Conservation (phyloP, 2,329 filamentous ascomycete species). For the Cryphonectria radicalis region DNA sequence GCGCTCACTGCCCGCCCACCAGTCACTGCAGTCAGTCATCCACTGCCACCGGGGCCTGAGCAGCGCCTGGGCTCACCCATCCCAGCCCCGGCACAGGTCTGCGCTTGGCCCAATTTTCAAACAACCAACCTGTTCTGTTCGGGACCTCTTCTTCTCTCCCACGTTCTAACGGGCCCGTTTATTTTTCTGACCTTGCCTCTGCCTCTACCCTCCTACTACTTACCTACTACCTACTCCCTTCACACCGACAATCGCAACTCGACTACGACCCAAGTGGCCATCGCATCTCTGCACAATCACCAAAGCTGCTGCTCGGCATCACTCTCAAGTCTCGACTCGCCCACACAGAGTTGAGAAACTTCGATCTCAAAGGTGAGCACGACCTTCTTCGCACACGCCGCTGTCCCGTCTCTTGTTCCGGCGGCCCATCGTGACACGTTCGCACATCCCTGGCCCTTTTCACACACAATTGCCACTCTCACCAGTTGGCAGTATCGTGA, state of each 20-base stretch:
- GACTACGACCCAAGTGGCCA: constrained; percentile 22
- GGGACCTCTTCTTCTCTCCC: background rate
- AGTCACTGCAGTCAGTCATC: background rate
- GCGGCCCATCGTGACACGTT: constrained; percentile 21
- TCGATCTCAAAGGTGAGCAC: constrained; percentile 24
- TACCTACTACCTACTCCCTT: constrained; percentile 26
- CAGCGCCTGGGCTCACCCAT: background rate
- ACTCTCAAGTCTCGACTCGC: constrained; percentile 23
- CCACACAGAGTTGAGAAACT: constrained; percentile 24
- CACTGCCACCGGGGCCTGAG: background rate
- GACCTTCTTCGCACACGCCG: constrained; percentile 8
- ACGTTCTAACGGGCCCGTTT: constrained; percentile 28
- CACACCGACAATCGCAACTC: constrained; percentile 30
- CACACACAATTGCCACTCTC: background rate
- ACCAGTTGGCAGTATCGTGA: background rate
- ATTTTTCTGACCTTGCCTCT: constrained; percentile 27
- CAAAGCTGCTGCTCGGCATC: constrained; percentile 14
- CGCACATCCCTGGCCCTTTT: constrained; percentile 4
- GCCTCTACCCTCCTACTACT: constrained; percentile 22
- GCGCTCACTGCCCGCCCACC: background rate
- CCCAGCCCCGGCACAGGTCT: background rate
- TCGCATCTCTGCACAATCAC: constrained; percentile 22
- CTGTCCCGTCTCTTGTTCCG: background rate
- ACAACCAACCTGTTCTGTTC: constrained; percentile 29
- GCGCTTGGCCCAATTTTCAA: constrained; percentile 4